Evolutionary conservation across 2,329 filamentous ascomycete genomes (phyloP).

Genomic region (Fusarium incarnatum): DNA sequence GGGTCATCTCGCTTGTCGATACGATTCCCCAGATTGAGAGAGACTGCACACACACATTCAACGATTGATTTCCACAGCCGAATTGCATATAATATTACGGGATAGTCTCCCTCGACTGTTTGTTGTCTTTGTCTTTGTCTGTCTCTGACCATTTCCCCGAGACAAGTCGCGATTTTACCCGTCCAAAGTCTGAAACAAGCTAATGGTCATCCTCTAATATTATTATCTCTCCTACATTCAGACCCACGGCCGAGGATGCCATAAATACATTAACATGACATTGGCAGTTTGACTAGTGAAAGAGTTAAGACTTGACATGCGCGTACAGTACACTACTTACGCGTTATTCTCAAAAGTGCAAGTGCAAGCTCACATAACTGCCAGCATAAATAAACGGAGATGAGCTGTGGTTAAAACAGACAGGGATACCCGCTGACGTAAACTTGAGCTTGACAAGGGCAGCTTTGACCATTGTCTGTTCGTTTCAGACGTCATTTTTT

Average conservation of each 20-base stretch:
- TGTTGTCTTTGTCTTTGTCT: not conserved
- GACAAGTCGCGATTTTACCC: slow-evolving; percentile 24
- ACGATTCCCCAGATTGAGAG: slow-evolving; percentile 12
- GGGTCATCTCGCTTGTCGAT: slow-evolving; percentile 28
- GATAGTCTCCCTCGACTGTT: not conserved
- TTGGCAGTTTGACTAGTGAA: not conserved
- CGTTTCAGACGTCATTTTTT: slow-evolving; percentile 47
- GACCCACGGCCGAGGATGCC: slow-evolving; percentile 16
- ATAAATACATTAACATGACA: slow-evolving; percentile 12
- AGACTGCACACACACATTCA: not conserved
- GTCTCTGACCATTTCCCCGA: slow-evolving; percentile 19
- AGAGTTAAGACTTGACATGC: not conserved
- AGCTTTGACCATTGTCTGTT: slow-evolving; percentile 23
- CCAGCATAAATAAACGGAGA: slow-evolving; percentile 46
- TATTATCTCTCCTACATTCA: slow-evolving; percentile 2
- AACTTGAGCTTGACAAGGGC: slow-evolving; percentile 46
- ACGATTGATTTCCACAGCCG: not conserved
- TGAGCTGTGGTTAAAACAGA: slow-evolving; percentile 40
- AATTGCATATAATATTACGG: not conserved
- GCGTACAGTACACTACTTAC: not conserved
- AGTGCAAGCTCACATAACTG: slow-evolving; percentile 12
- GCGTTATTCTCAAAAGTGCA: not conserved
- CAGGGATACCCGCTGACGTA: slow-evolving; percentile 47
- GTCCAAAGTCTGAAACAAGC: slow-evolving; percentile 40
- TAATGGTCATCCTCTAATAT: slow-evolving; percentile 36